These are phyloP conservation scores for Domatiomyces catenatus DNA, from an alignment of 2,329 filamentous ascomycete species.

Conservation along the genomic window DNA sequence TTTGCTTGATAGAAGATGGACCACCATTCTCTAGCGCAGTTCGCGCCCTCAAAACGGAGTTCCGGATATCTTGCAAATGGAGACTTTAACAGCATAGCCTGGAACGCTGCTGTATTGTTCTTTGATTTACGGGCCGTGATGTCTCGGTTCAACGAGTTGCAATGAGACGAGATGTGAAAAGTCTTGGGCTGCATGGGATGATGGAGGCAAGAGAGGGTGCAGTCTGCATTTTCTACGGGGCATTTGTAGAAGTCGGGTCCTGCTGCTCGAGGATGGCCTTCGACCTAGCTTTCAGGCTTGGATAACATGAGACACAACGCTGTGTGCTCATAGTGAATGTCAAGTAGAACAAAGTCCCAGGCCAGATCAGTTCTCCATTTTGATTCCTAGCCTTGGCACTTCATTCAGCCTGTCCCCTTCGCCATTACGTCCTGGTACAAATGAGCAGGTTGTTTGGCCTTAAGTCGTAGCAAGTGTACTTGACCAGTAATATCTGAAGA, in stretches of 20 bases:
- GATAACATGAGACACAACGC: constrained; percentile 8
- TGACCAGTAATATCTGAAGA: not conserved
- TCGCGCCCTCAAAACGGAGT: constrained; percentile 52
- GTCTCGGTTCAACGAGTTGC: constrained; percentile 2
- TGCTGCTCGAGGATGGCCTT: constrained; percentile 17
- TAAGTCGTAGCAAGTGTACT: not conserved
- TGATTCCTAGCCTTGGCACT: not conserved
- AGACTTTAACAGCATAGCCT: constrained; percentile 15
- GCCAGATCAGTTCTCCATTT: not conserved
- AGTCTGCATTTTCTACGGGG: constrained; percentile 12
- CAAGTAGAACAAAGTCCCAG: constrained; percentile 12
- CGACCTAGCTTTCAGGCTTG: constrained; percentile 14
- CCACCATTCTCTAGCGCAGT: constrained; percentile 26
- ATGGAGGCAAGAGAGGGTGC: constrained; percentile 17
- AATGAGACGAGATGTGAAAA: constrained; percentile 8
- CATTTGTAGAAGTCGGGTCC: constrained; percentile 16
- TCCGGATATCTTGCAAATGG: constrained; percentile 68
- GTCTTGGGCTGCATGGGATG: constrained; percentile 18
- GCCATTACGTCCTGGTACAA: not conserved
- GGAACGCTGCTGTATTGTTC: constrained; percentile 22
- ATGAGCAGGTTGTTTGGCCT: not conserved
- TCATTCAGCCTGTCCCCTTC: not conserved
- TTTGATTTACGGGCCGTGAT: constrained; percentile 24
- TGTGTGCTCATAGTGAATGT: constrained; percentile 13
- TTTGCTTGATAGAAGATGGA: constrained; percentile 35